Evolutionary conservation across 2,329 filamentous ascomycete species (phyloP).

Genomic region (Fusarium sp.): DNA sequence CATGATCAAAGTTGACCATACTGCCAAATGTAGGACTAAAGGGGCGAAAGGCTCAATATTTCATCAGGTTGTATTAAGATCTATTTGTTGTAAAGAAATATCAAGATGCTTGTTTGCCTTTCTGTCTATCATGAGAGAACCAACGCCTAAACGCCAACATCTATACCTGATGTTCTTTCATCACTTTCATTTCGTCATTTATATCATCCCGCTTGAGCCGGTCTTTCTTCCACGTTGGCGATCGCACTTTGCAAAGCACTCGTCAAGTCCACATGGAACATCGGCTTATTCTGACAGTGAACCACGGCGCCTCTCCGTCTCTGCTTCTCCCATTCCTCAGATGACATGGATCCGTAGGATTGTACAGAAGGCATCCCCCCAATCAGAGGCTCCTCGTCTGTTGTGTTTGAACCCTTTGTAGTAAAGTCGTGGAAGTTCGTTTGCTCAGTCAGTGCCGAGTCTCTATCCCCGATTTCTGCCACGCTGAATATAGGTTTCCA

Average conservation of each 20-base stretch:
- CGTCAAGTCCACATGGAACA: slow-evolving; percentile 95
- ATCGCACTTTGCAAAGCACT: slow-evolving; percentile 90
- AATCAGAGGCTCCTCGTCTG: slow-evolving; percentile 55
- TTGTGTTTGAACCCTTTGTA: slow-evolving; percentile 49
- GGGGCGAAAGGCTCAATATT: background rate
- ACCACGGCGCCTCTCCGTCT: slow-evolving; percentile 73
- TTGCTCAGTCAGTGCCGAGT: slow-evolving; percentile 75
- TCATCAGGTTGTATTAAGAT: background rate
- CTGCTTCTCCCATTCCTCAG: slow-evolving; percentile 51
- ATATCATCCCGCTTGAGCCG: slow-evolving; percentile 44
- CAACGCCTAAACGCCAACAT: background rate
- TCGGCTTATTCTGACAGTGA: slow-evolving; percentile 86
- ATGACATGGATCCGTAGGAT: slow-evolving; percentile 36
- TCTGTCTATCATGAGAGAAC: background rate
- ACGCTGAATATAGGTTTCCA: slow-evolving; percentile 98
- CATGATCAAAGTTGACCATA: background rate
- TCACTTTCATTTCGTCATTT: background rate
- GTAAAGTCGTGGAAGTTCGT: slow-evolving; percentile 60
- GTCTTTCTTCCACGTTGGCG: slow-evolving; percentile 75
- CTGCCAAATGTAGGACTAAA: background rate
- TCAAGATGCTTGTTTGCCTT: slow-evolving; percentile 14
- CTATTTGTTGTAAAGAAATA: background rate
- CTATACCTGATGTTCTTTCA: background rate
- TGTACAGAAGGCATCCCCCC: slow-evolving; percentile 12
- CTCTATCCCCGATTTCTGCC: slow-evolving; percentile 80